Percentiles rank a stretch among this genome's conserved stretches.
These are phyloP conservation scores for Xylaria arbuscula DNA, from an alignment of 2,329 filamentous ascomycete species.

Conservation along the genomic window DNA sequence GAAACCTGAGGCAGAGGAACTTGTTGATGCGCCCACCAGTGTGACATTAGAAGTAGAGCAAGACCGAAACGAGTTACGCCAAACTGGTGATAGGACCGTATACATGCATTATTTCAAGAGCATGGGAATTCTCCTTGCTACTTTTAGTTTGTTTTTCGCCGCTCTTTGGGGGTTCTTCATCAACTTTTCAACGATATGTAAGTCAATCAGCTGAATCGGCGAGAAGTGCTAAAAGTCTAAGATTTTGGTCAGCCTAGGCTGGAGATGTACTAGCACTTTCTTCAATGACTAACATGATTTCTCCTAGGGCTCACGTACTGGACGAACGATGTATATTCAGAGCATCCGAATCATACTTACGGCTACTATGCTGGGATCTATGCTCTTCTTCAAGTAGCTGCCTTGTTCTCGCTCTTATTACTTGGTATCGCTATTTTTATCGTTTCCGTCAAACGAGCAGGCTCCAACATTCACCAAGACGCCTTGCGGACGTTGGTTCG, in stretches of 20 bases:
- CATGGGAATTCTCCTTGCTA: constrained; percentile 36
- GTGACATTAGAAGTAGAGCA: constrained; percentile 9
- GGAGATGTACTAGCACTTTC: neutral
- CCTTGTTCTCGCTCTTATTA: constrained; percentile 1
- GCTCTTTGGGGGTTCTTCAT: constrained; percentile 40
- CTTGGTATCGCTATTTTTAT: constrained; percentile 14
- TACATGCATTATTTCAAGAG: constrained; percentile 45
- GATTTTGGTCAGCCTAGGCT: neutral
- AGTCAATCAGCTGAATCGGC: neutral
- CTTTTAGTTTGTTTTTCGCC: constrained; percentile 33
- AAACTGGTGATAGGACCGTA: constrained; percentile 40
- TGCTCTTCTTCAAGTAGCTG: constrained; percentile 36
- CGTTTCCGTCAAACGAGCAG: constrained; percentile 12
- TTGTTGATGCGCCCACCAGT: constrained; percentile 13
- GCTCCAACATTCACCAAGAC: constrained; percentile 36
- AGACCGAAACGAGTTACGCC: constrained; percentile 27
- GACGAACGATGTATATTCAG: constrained; percentile 37
- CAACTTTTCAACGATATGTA: constrained; percentile 44
- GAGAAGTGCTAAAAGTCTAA: neutral
- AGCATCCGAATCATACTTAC: constrained; percentile 38
- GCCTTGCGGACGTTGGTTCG: constrained; percentile 49
- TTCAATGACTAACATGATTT: constrained; percentile 5
- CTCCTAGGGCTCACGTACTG: constrained; percentile 41
- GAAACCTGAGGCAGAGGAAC: neutral
- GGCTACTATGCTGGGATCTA: constrained; percentile 46